A percentile compares a stretch with the other conserved stretches of the same genome.
These are phyloP conservation scores for Crithidia expoeki DNA, from an alignment of 208 protist species.

Conservation along the genomic window DNA sequence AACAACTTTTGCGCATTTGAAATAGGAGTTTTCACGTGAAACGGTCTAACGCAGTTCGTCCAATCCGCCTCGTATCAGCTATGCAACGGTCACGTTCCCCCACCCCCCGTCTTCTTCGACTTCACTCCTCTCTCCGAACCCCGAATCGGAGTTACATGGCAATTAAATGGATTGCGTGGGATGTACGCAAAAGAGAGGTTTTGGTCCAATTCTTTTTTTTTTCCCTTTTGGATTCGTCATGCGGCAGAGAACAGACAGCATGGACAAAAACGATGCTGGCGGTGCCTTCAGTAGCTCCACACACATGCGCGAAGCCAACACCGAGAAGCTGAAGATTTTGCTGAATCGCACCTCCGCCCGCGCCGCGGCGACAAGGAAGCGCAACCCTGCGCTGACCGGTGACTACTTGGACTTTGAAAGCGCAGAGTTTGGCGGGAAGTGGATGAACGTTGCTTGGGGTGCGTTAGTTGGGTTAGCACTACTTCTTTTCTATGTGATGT, in stretches of 20 bases:
- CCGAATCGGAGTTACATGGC: no score
- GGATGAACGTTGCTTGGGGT: slow-evolving; percentile 34
- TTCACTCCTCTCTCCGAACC: no score
- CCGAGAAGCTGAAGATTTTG: slow-evolving; percentile 28
- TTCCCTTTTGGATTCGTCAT: background rate
- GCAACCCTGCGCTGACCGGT: slow-evolving; percentile 21
- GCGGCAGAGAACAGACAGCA: slow-evolving; percentile 18
- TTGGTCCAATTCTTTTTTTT: slow-evolving; percentile 4
- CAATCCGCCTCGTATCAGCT: no score
- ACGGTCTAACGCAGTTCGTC: no score
- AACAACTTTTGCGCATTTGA: no score
- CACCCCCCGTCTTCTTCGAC: no score
- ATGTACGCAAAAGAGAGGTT: no score
- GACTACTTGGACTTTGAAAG: slow-evolving; percentile 52
- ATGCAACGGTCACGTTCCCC: no score
- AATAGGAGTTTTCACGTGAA: no score
- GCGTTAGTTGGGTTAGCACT: slow-evolving; percentile 31
- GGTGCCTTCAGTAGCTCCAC: slow-evolving; percentile 22
- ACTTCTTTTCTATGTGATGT: slow-evolving; percentile 49
- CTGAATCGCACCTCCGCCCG: slow-evolving; percentile 14
- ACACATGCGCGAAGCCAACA: slow-evolving; percentile 26
- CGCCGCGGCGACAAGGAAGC: slow-evolving; percentile 23
- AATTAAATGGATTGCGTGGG: no score
- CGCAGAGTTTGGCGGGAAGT: slow-evolving; percentile 28
- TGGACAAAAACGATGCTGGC: slow-evolving; percentile 4